Conservation (phyloP, 2,329 filamentous ascomycete species). For the Huntiella moniliformis region DNA sequence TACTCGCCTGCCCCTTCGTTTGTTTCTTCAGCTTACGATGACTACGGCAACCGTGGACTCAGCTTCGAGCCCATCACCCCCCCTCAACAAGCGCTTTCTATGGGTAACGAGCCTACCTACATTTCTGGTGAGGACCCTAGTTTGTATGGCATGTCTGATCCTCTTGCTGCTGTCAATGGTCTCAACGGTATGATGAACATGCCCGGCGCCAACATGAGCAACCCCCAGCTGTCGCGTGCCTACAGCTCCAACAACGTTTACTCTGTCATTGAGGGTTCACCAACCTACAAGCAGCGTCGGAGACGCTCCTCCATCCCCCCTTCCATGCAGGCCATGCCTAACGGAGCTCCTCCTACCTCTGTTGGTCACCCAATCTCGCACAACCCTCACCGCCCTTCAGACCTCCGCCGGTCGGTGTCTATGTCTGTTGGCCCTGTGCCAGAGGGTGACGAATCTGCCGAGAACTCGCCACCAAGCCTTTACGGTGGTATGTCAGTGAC, state of each 20-base stretch:
- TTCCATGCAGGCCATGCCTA: slow-evolving; percentile 49
- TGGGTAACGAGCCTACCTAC: slow-evolving; percentile 80
- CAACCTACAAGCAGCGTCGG: slow-evolving; percentile 94
- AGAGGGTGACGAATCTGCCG: slow-evolving; percentile 59
- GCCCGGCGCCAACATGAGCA: slow-evolving; percentile 59
- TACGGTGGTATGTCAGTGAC: slow-evolving; percentile 47
- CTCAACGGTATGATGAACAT: slow-evolving; percentile 84
- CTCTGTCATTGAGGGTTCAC: slow-evolving; percentile 91
- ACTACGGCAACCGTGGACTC: slow-evolving; percentile 89
- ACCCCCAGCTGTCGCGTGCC: slow-evolving; percentile 58
- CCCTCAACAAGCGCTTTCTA: slow-evolving; percentile 68
- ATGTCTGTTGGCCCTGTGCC: slow-evolving; percentile 57
- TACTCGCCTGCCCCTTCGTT: slow-evolving; percentile 97
- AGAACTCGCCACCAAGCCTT: slow-evolving; percentile 62
- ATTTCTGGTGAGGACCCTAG: slow-evolving; percentile 97
- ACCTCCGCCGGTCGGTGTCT: slow-evolving; percentile 79
- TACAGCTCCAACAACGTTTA: slow-evolving; percentile 66
- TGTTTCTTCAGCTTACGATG: slow-evolving; percentile 94
- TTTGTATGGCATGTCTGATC: slow-evolving; percentile 85
- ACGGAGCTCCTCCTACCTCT: slow-evolving; percentile 41
- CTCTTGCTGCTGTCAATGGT: slow-evolving; percentile 49
- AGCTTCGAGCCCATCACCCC: slow-evolving; percentile 95
- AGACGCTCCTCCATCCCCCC: slow-evolving; percentile 84
- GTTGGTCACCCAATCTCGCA: slow-evolving; percentile 24
- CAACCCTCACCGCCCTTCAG: slow-evolving; percentile 54